A percentile compares a stretch with the other conserved stretches of the same genome.
Conservation (phyloP, 768 basidiomycete genomes). For the Boletus tomentosulus region DNA sequence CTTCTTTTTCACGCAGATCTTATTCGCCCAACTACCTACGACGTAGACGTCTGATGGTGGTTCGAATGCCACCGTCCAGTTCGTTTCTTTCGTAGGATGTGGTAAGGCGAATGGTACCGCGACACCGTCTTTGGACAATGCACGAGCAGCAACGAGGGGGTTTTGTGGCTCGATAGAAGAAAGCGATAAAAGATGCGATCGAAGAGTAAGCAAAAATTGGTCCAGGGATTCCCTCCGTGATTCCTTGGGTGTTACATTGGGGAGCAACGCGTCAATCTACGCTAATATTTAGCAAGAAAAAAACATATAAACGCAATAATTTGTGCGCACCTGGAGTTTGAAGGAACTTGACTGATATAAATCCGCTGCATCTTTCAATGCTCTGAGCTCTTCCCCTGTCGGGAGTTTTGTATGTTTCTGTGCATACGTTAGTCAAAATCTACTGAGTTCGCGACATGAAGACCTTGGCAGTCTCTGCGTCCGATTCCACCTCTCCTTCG, state of each 20-base stretch:
- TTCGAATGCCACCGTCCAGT: constrained; percentile 86
- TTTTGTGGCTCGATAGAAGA: constrained; percentile 55
- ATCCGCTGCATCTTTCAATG: constrained; percentile 69
- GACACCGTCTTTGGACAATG: constrained; percentile 49
- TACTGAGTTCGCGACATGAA: not conserved
- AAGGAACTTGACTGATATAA: constrained; percentile 77
- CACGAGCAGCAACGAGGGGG: constrained; percentile 61
- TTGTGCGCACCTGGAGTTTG: constrained; percentile 67
- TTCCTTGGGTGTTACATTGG: constrained; percentile 63
- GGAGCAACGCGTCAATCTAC: constrained; percentile 77
- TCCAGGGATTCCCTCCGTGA: constrained; percentile 57
- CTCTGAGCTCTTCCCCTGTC: constrained; percentile 64
- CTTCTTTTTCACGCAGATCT: constrained; percentile 66
- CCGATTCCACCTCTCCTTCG: not conserved
- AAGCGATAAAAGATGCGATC: constrained; percentile 58
- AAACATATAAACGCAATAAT: not conserved
- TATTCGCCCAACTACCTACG: constrained; percentile 85
- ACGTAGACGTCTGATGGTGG: constrained; percentile 72
- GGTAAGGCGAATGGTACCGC: constrained; percentile 69
- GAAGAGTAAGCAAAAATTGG: constrained; percentile 62
- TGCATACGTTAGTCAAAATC: not conserved
- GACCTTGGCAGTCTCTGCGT: constrained; percentile 15
- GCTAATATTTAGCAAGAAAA: constrained; percentile 6
- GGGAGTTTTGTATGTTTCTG: constrained; percentile 45
- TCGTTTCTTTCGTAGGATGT: constrained; percentile 68